Evolutionary conservation across 2,329 filamentous ascomycete species (phyloP).

Genomic region (Epichloe baconii): DNA sequence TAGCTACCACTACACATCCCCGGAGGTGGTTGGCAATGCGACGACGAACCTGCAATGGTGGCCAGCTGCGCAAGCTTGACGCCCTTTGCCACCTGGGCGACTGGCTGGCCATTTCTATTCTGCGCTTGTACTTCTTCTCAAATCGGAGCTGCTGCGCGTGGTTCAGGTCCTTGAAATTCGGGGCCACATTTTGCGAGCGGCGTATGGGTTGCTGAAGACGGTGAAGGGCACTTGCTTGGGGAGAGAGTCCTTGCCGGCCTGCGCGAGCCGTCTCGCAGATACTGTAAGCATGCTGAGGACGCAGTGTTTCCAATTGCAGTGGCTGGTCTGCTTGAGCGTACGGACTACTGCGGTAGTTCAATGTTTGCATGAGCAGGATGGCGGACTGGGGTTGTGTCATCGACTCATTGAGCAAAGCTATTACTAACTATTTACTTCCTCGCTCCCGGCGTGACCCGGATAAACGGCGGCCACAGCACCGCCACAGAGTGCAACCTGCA

Average conservation of each 20-base stretch:
- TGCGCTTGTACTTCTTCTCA: constrained; percentile 65
- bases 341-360: neutral
- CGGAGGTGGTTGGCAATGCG: constrained; percentile 22
- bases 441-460: neutral
- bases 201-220: constrained; percentile 43
- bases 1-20: neutral
- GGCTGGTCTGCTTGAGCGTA: neutral
- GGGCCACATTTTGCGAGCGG: constrained; percentile 66
- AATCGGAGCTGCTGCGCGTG: constrained; percentile 63
- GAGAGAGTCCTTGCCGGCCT: constrained; percentile 16
- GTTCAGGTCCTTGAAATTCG: constrained; percentile 57
- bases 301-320: neutral
- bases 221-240: constrained; percentile 16
- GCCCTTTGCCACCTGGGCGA: constrained; percentile 49
- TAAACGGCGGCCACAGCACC: neutral
- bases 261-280: constrained; percentile 20
- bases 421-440: too few species aligned
- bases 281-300: constrained; percentile 21
- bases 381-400: neutral
- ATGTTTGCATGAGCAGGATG: neutral
- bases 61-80: constrained; percentile 52
- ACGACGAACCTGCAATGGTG: constrained; percentile 39
- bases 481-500: neutral
- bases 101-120: constrained; percentile 47
- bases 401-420: neutral